A percentile compares a stretch with the other conserved stretches of the same genome.
phyloP scores from a whole-genome alignment of 163 green algal genomes.

The Trebouxia gelatinosa region DNA sequence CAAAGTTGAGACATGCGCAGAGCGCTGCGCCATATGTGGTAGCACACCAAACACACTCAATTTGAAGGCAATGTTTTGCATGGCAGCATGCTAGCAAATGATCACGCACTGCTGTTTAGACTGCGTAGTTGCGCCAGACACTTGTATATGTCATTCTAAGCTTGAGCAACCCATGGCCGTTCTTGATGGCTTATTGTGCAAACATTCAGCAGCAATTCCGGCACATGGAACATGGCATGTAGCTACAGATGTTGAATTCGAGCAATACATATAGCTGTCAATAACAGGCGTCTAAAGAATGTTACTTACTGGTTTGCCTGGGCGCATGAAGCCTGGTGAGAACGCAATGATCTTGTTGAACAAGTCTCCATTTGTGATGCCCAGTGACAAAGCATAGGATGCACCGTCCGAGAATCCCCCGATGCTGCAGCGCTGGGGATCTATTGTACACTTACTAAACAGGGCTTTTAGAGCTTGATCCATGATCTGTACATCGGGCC shows the following conservation, averaged over 20 bases:
- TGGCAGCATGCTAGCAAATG: not conserved
- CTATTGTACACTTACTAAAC: constrained; percentile 41
- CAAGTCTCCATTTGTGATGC: constrained; percentile 41
- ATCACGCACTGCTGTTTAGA: not conserved
- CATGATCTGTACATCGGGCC: constrained; percentile 43
- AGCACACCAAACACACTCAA: not conserved
- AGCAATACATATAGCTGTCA: not conserved
- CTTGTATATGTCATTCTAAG: no score
- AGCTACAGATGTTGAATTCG: no score
- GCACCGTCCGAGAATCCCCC: constrained; percentile 57
- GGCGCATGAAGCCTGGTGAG: constrained; percentile 44
- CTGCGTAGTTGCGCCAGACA: not conserved
- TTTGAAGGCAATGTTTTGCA: not conserved
- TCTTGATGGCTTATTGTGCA: no score
- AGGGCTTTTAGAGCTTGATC: constrained; percentile 32
- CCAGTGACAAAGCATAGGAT: constrained; percentile 57
- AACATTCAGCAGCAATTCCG: no score
- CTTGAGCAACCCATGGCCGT: no score
- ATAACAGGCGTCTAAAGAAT: not conserved
- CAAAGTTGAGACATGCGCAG: not conserved
- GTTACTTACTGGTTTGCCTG: constrained; percentile 31
- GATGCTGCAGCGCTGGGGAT: constrained; percentile 35
- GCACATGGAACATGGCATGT: no score
- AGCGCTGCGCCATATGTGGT: not conserved
- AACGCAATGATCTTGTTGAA: constrained; percentile 50